Percentiles rank a stretch among this genome's conserved stretches.
Evolutionary conservation across 805 yeast species (phyloP).

Genomic region (Priceomyces carsonii): DNA sequence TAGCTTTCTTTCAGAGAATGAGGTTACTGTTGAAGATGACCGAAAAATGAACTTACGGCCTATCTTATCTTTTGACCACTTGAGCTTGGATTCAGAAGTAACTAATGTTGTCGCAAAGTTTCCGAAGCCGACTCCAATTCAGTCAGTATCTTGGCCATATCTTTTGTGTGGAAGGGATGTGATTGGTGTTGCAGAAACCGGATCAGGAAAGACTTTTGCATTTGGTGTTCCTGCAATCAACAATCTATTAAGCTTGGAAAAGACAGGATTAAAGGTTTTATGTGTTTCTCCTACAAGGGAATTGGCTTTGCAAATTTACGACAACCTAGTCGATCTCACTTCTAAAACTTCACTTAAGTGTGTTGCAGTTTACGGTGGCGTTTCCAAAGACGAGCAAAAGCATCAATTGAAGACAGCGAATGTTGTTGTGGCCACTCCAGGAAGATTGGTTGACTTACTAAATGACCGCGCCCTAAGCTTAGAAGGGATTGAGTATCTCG

Average conservation of each 20-base stretch:
- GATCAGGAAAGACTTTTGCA: constrained; percentile 96
- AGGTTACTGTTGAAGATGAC: constrained; percentile 79
- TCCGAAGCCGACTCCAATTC: constrained; percentile 94
- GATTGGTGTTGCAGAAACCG: constrained; percentile 97
- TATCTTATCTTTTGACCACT: constrained; percentile 62
- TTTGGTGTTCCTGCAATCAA: constrained; percentile 97
- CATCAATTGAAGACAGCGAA: constrained; percentile 63
- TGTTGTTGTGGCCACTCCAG: constrained; percentile 97
- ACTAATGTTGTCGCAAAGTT: constrained; percentile 65
- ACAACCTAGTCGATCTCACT: constrained; percentile 70
- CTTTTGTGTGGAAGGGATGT: constrained; percentile 78
- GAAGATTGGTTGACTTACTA: constrained; percentile 86
- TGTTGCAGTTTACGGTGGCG: constrained; percentile 96
- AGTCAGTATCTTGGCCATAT: constrained; percentile 93
- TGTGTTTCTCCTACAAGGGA: constrained; percentile 97
- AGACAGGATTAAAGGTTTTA: constrained; percentile 66
- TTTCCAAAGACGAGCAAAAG: constrained; percentile 91
- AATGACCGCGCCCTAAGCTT: constrained; percentile 84
- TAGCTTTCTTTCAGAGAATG: constrained; percentile 65
- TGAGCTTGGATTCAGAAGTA: constrained; percentile 55
- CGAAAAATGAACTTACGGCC: constrained; percentile 58
- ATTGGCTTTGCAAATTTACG: constrained; percentile 90
- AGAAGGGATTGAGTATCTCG: constrained; percentile 69
- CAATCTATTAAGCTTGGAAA: constrained; percentile 51
- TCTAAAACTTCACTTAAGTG: constrained; percentile 62